A percentile compares a stretch with the other conserved stretches of the same genome.
Conservation (phyloP, 176 grass and related monocot species). For the Typha latifolia region DNA sequence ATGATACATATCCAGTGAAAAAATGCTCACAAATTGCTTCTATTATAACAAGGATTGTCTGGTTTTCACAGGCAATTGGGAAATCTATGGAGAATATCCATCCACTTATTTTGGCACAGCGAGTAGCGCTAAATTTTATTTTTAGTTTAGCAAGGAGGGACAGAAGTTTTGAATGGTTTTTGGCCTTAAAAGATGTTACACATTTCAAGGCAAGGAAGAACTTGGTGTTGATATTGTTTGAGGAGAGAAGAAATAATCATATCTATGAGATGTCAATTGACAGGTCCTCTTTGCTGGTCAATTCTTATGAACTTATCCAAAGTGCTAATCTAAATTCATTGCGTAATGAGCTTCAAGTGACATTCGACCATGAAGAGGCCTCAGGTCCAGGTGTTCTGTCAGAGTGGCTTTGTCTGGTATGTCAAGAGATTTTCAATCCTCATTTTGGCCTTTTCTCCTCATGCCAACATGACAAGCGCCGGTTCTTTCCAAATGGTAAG, state of each 20-base stretch:
- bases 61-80: slow-evolving; percentile 13
- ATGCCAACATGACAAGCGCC: slow-evolving; percentile 7
- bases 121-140: slow-evolving; percentile 2
- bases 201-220: slow-evolving; percentile 18
- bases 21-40: neutral
- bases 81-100: neutral
- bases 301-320: slow-evolving; percentile 7
- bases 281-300: slow-evolving; percentile 9
- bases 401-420: slow-evolving; percentile 21
- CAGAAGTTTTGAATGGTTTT: slow-evolving; percentile 12
- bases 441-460: slow-evolving; percentile 9
- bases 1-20: neutral
- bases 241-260: slow-evolving; percentile 11
- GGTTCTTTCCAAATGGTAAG: slow-evolving; percentile 26
- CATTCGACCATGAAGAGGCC: slow-evolving; percentile 18
- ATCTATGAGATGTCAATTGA: slow-evolving; percentile 20
- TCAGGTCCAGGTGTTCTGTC: slow-evolving; percentile 19
- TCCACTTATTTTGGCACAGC: slow-evolving; percentile 1
- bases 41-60: neutral
- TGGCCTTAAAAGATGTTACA: slow-evolving; percentile 19
- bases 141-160: slow-evolving; percentile 9
- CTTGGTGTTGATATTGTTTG: slow-evolving; percentile 16
- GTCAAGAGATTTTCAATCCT: slow-evolving; percentile 15
- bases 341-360: slow-evolving; percentile 11
- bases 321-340: neutral